These are phyloP conservation scores for Arctium lappa DNA, from an alignment of 129 eudicot genomes.

Conservation along the genomic window DNA sequence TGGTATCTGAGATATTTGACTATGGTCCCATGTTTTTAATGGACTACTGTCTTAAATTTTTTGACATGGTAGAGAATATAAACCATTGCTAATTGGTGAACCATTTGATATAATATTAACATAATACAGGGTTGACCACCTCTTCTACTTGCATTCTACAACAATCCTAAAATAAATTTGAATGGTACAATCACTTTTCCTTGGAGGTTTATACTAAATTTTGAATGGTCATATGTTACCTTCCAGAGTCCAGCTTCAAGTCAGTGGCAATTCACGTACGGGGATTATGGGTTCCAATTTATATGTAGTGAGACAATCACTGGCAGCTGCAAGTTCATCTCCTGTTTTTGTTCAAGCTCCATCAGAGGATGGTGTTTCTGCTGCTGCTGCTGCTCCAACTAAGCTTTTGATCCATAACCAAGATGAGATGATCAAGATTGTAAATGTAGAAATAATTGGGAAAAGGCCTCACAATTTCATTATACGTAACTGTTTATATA, in stretches of 20 bases:
- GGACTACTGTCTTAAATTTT: too few species aligned
- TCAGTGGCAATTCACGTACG: constrained; percentile 35
- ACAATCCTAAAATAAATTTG: not conserved
- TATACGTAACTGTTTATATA: too few species aligned
- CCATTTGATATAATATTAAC: too few species aligned
- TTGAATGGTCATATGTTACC: not conserved
- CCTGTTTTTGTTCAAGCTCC: constrained; percentile 54
- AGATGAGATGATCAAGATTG: not conserved
- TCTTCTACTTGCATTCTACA: too few species aligned
- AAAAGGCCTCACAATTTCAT: too few species aligned
- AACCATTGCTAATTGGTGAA: not conserved
- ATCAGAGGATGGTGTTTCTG: constrained; percentile 50
- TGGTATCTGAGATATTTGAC: not conserved
- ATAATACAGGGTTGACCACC: too few species aligned
- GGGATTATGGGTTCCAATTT: constrained; percentile 37
- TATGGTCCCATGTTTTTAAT: too few species aligned
- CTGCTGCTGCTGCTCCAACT: constrained; percentile 54
- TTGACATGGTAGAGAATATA: not conserved
- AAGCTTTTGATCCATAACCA: constrained; percentile 52
- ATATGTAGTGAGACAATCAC: too few species aligned
- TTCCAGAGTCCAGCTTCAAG: constrained; percentile 26
- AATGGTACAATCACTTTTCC: not conserved
- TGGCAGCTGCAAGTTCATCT: not conserved
- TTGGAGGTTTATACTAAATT: not conserved
- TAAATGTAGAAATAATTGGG: too few species aligned